Base-by-base conservation (phyloP, 257 asterid species). In the Ehretia macrophylla region DNA sequence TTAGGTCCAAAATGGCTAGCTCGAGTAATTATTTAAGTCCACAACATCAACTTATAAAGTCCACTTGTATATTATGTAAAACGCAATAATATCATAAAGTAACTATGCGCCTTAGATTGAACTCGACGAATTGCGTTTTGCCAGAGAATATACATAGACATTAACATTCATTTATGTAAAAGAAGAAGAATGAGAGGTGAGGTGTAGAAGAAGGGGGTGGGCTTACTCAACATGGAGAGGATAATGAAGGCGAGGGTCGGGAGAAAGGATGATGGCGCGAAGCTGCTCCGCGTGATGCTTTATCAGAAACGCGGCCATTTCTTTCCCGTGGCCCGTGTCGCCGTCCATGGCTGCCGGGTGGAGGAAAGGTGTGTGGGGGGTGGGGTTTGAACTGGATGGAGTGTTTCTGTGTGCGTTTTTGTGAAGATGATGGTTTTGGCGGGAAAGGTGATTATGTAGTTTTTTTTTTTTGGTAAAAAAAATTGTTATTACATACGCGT, bases 201-300 rank as follows among this genome's bases (percentile, higher is more conserved):
- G 4, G 14, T 1, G n/a, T 32, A 32, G 14, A 22, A 23, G 5
- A 23, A 19, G 13, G 10, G 12, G 8, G 8, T 48, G 17, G 32
- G 18, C 90, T 73, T 78, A 93, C 97, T 93, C 94, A 44, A 93
- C 76, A 53, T 69, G 72, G 57, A 89, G 77, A 64, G 96, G 81
- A 68, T 83, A 89, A 80, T 93, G 97, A 71, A 86, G 83, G 59
- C 97, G 99, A 67, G 82, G 83, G 67, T 93, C 96, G 38, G 85
- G 58, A 27, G 89, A 70, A 63, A 85, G 72, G 64, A 89, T 74
- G 51, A 89, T 77, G 61, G 58, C 68, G 17, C 69, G 73, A 23
- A 93, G 95, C 73, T 86, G 85, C 38, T 78, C 85, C 42, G 81
- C 27, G 37, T 83, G 79, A 64, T 76, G 68, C 58, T 75, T 77